Evolutionary conservation across 352 stramenopile genomes (phyloP), one percentile per base, ranked within the genome.

Genomic region (Pythium diclinum): DNA sequence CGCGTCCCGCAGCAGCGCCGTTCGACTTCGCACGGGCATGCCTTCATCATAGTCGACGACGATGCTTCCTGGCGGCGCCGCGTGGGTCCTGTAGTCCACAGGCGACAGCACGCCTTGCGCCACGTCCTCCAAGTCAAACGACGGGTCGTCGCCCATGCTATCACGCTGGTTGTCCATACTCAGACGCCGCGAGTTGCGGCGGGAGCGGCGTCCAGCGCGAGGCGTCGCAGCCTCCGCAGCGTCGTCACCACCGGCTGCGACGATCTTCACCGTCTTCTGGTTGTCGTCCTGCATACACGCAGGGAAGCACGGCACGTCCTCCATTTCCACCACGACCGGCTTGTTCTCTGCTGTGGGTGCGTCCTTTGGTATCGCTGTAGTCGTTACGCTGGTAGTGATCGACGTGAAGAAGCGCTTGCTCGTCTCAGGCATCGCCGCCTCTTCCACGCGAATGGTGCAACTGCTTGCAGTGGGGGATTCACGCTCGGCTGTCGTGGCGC

Each of bases 1-100:
- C 28, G 74, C 64, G 34, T 51, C 44, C 38, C 51, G 44, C 21
- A 58, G 44, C 51, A 62, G 49, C 19, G 25, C 67, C 36, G 21
- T 47, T 25, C 63, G 61, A 21, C 63, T 70, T 0, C 63, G 56
- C 30, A 61, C 63, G 51, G 63, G 63, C 49, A 65, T 62, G 51
- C 49, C 65, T 53, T 76, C 69, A 42, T 89, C 80, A 33, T 89
- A 89, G 52, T 87, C 80, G 25, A 89, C 80, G n/a, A 83, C 71
- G 54, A 89, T 81, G 55, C 72, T 75, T 53, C 77, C 71, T 19
- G 71, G 60, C 40, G 63, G 56, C 23, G 25, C 32, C 17, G 56
- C 28, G 7, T 36, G 33, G 14, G 47, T 56, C 40, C 28, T 28
- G 25, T 42, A 40, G 28, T 63, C 56, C 34, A 56, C 48, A 16